Conservation (phyloP, 2,329 filamentous ascomycete genomes). For the Tolypocladium paradoxum region DNA sequence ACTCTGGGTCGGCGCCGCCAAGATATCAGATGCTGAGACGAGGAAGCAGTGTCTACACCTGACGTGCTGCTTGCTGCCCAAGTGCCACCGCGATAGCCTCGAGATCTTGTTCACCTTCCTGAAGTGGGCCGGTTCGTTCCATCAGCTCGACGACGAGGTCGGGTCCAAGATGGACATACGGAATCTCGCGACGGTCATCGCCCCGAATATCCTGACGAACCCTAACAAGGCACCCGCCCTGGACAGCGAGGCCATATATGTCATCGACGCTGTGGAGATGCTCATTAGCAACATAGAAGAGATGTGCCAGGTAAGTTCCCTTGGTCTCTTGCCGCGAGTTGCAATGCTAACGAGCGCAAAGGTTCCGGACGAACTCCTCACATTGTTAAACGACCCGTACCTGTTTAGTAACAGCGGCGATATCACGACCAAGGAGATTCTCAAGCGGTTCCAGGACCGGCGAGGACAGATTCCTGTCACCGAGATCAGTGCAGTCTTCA, state of each 20-base stretch:
- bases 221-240: slow-evolving; percentile 53
- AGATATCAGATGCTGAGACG: slow-evolving; percentile 71
- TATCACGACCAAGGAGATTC: slow-evolving; percentile 92
- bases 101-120: slow-evolving; percentile 94
- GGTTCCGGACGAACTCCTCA: slow-evolving; percentile 88
- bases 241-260: slow-evolving; percentile 82
- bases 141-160: slow-evolving; percentile 90
- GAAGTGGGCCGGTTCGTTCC: slow-evolving; percentile 95
- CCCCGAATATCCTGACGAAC: slow-evolving; percentile 84
- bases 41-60: slow-evolving; percentile 80
- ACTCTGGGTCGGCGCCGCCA: slow-evolving; percentile 82
- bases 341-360: slow-evolving; percentile 23
- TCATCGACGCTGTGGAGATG: slow-evolving; percentile 85
- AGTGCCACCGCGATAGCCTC: slow-evolving; percentile 83
- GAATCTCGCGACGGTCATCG: slow-evolving; percentile 94
- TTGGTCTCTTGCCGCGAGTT: neutral
- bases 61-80: slow-evolving; percentile 84
- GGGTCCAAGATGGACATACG: slow-evolving; percentile 99
- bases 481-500: slow-evolving; percentile 46
- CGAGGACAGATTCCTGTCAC: slow-evolving; percentile 46
- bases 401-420: slow-evolving; percentile 76
- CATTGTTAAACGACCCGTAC: slow-evolving; percentile 71
- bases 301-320: slow-evolving; percentile 79
- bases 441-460: slow-evolving; percentile 85
- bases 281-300: slow-evolving; percentile 89